Percentiles rank a stretch among this genome's conserved stretches.
phyloP scores from a whole-genome alignment of 495 filamentous ascomycete species.

The Talaromyces stipitatus region DNA sequence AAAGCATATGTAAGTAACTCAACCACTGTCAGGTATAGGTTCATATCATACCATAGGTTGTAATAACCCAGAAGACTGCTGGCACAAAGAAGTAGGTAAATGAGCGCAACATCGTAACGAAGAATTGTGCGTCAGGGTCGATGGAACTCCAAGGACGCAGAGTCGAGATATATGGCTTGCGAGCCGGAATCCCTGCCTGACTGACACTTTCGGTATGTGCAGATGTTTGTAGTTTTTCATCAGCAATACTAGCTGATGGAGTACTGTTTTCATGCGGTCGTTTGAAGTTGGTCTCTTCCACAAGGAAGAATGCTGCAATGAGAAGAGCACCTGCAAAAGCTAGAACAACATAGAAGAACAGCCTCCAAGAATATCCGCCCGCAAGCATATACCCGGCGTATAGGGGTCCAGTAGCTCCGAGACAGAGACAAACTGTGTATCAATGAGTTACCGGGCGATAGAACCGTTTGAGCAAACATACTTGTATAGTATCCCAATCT shows the following conservation, averaged over 20 bases:
- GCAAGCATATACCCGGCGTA: constrained; percentile 59
- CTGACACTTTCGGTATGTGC: neutral
- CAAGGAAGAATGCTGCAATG: constrained; percentile 52
- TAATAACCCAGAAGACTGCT: constrained; percentile 52
- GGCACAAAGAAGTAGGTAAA: constrained; percentile 50
- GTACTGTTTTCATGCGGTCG: constrained; percentile 18
- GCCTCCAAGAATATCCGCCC: constrained; percentile 52
- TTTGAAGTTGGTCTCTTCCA: constrained; percentile 54
- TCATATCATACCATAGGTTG: constrained; percentile 26
- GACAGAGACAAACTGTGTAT: constrained; percentile 47
- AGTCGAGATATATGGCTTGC: constrained; percentile 36
- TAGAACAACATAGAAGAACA: constrained; percentile 59
- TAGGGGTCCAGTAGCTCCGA: constrained; percentile 50
- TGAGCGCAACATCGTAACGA: constrained; percentile 40
- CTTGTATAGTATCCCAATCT: constrained; percentile 52
- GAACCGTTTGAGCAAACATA: constrained; percentile 11
- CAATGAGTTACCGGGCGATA: constrained; percentile 3
- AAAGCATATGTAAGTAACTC: neutral
- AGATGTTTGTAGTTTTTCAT: constrained; percentile 11
- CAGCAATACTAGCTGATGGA: neutral
- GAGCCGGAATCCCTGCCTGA: neutral
- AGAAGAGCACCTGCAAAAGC: constrained; percentile 49
- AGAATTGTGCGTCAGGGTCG: constrained; percentile 35
- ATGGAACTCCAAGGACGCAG: constrained; percentile 32
- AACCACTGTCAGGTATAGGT: neutral